Evolutionary conservation across 495 filamentous ascomycete species (phyloP).

Genomic region (Pseudomonodictys pantanalensis): DNA sequence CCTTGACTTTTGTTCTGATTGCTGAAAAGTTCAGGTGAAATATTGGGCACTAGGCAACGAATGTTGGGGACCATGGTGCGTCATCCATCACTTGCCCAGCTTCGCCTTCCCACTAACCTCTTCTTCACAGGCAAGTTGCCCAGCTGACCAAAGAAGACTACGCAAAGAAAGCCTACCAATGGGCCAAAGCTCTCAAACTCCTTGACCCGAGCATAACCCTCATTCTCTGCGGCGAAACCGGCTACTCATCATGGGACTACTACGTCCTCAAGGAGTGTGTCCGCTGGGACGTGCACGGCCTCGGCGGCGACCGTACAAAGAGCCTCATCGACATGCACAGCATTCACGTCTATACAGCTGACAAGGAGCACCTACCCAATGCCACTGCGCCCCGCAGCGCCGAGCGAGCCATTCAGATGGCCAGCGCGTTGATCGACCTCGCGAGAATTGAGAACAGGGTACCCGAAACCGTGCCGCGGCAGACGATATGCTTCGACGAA

Average conservation of each 20-base stretch:
- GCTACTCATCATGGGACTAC: slow-evolving; percentile 66
- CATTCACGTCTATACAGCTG: slow-evolving; percentile 69
- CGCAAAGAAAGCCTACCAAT: slow-evolving; percentile 71
- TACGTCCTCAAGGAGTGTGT: slow-evolving; percentile 69
- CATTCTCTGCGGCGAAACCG: slow-evolving; percentile 70
- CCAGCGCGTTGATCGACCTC: slow-evolving; percentile 66
- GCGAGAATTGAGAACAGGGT: slow-evolving; percentile 67
- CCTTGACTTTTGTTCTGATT: background rate
- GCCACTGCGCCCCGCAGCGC: slow-evolving; percentile 60
- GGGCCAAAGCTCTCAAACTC: slow-evolving; percentile 76
- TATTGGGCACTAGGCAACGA: slow-evolving; percentile 74
- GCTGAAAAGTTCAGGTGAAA: slow-evolving; percentile 47
- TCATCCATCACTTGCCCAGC: too few relatives aligned
- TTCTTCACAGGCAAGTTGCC: slow-evolving; percentile 69
- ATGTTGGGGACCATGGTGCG: slow-evolving; percentile 73
- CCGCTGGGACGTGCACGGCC: slow-evolving; percentile 43
- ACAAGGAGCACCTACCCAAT: slow-evolving; percentile 43
- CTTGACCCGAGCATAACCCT: slow-evolving; percentile 64
- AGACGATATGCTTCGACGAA: slow-evolving; percentile 78
- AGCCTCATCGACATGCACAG: slow-evolving; percentile 64
- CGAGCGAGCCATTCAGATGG: slow-evolving; percentile 71
- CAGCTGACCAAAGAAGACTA: slow-evolving; percentile 75
- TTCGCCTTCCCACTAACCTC: too few relatives aligned
- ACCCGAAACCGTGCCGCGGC: slow-evolving; percentile 52
- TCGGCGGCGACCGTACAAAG: slow-evolving; percentile 37